Evolutionary conservation across 192 early-diverging fungal genomes (phyloP), one percentile per base, ranked within the genome.

Genomic region (Coemansia sp.): DNA sequence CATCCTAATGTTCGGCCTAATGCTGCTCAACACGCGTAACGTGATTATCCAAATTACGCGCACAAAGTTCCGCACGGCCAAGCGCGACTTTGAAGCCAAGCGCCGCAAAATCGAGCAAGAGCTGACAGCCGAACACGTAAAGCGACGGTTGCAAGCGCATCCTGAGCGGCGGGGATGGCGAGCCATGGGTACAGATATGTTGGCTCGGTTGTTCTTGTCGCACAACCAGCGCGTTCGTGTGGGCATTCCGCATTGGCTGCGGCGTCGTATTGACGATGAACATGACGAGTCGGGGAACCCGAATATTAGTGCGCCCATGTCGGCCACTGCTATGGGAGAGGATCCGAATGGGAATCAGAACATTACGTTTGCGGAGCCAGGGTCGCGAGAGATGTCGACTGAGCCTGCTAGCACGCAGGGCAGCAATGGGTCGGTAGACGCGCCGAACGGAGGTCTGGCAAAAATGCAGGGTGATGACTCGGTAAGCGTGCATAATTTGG

Each of bases 11-110:
- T 81, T 81, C 47, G 79, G 79, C 61, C 59, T 81, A 22, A 71
- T 81, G 72, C 64, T 81, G 25, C 63, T 81, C 24, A 68, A 81
- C 55, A 81, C 79, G 17, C 79, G 79, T 54, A 76, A 81, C 19
- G 79, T 81, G 57, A 62, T 81, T 53, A 63, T 72, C 45, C 79
- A 81, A 52, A 66, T 81, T 29, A 76, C 67, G 11, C 59, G 64
- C 15, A 32, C 23, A 24, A 81, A 75, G 66, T 60, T 75, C 29
- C 59, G 57, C 22, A 29, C 35, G 11, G 73, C 72, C 23, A 65
- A 64, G 47, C 79, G 79, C 48, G 79, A 71, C 2, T 57, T 76
- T 27, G 59, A 68, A 24, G 66, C 37, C 14, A 68, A 65, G 37
- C 68, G 73, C 22, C 59, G 35, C 32, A 70, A 67, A 48, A 58